Evolutionary conservation across 192 early-diverging fungal genomes (phyloP).

Genomic region (Coemansia sp.): DNA sequence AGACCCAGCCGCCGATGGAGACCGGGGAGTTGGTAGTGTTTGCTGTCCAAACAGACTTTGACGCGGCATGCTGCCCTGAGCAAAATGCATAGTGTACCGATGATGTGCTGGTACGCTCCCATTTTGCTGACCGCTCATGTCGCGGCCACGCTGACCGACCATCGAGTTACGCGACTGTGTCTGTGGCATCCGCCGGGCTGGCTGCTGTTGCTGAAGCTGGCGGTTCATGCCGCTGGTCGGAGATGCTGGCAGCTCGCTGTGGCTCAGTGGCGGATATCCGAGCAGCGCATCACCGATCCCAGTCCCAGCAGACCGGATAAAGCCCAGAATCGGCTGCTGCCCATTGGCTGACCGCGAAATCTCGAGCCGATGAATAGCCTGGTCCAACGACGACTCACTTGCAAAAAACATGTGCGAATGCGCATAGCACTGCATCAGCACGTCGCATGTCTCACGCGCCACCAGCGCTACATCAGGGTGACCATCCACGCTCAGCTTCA

Average conservation of each 20-base stretch:
- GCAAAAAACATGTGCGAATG: conserved; percentile 41
- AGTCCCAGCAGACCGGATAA: conserved; percentile 13
- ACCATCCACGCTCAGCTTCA: conserved; percentile 79
- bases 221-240: not conserved
- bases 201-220: conserved; percentile 12
- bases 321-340: conserved; percentile 30
- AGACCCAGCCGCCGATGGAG: conserved; percentile 17
- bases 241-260: not conserved
- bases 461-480: conserved; percentile 70
- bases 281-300: conserved; percentile 44
- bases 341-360: conserved; percentile 30
- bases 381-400: conserved; percentile 33
- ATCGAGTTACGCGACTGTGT: not conserved
- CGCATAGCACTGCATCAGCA: conserved; percentile 52
- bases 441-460: conserved; percentile 74
- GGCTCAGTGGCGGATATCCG: conserved; percentile 9
- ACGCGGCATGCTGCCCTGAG: conserved; percentile 12
- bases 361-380: conserved; percentile 41
- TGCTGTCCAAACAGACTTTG: conserved; percentile 16
- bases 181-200: conserved; percentile 1
- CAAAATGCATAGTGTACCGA: conserved; percentile 45
- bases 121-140: not conserved
- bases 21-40: conserved; percentile 13
- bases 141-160: conserved; percentile 2
- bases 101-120: conserved; percentile 12